Evolutionary conservation across 1,284 basidiomycete genomes (phyloP), one percentile per base, ranked within the genome.

Genomic region (Trametes sp.): DNA sequence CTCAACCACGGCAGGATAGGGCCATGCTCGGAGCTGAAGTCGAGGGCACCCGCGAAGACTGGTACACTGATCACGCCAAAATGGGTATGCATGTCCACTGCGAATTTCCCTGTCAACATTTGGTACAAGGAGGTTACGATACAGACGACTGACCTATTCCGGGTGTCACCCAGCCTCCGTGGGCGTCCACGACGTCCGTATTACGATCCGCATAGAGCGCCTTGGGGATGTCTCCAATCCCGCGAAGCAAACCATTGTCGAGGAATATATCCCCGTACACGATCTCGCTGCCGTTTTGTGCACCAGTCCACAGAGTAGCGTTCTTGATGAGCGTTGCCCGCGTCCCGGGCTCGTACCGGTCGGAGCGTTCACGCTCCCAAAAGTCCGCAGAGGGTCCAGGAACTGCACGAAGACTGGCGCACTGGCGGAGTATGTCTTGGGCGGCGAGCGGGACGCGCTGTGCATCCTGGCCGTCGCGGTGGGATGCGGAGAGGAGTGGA

Each of bases 301-400:
- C 84, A 21, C 93, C 93, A 0, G 92, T 94, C 83, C 94, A 93
- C 23, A 97, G 82, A 0, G 86, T 88, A 2, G 87, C 93, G 74
- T 96, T 95, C 73, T 83, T 82, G 68, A 96, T 88, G 69, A 90
- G 79, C 9, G 88, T 87, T 4, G 88, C 78, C 44, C 81, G 82
- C 0, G 89, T 90, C 4, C 87, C 89, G 6, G 77, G 75, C 57
- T 89, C 92, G 69, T 84, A 92, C 42, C 94, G 80, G 72, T 96
- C 93, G 6, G 88, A 93, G 36, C 73, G 75, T 8, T 81, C 82
- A 14, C 94, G 84, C 29, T 76, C 72, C 50, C 76, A 73, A 70
- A 91, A 92, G 29, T 77, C 71, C 0, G 76, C 70, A 16, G 86
- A 78, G 10, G 88, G 84, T 0, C 83, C 82, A 0, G 86, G 81